These are phyloP conservation scores for Fomitopsis palustris DNA, from an alignment of 1,284 basidiomycete species.

Conservation along the genomic window DNA sequence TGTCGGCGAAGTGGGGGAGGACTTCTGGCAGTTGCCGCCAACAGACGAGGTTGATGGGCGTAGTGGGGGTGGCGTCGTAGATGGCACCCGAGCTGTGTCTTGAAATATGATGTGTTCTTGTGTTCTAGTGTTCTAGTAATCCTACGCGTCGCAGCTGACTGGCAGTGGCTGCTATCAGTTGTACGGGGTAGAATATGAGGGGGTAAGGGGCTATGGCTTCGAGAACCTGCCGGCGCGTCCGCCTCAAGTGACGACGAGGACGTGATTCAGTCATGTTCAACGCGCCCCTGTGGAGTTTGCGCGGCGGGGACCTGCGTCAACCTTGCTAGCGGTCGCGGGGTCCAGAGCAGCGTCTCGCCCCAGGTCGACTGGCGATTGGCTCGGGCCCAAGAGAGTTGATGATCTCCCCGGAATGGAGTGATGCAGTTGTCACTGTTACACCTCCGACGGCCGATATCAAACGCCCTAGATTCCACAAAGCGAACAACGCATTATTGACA, in stretches of 20 bases:
- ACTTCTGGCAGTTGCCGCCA: conserved; percentile 29
- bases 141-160: too few species aligned
- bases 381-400: background rate
- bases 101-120: background rate
- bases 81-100: background rate
- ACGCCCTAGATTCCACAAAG: conserved; percentile 18
- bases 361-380: background rate
- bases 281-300: background rate
- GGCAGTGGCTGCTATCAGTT: too few species aligned
- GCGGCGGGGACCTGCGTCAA: background rate
- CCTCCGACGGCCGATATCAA: conserved; percentile 13
- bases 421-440: background rate
- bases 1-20: conserved; percentile 19
- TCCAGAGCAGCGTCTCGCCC: conserved; percentile 1
- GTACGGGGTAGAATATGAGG: too few species aligned
- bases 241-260: background rate
- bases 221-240: background rate
- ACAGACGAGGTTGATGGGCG: background rate
- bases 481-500: conserved; percentile 14
- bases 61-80: background rate
- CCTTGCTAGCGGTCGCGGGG: background rate
- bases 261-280: background rate
- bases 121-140: background rate
- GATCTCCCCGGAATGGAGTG: background rate
- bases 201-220: too few species aligned